Evolutionary conservation across 352 stramenopile genomes (phyloP).

Genomic region (Phytophthora lateralis): DNA sequence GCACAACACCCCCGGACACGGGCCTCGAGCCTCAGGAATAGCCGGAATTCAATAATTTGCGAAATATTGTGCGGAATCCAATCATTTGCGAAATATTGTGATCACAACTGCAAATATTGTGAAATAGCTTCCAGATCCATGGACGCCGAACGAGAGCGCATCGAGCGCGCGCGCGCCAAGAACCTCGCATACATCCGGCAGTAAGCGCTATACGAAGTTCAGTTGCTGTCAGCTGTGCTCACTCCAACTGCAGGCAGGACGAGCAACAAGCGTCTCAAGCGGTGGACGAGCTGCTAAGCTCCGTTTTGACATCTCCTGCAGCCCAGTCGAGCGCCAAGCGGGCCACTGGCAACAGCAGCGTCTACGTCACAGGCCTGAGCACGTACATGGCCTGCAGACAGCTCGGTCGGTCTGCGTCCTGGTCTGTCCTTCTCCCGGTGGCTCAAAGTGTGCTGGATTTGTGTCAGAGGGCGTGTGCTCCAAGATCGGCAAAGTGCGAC

Average conservation of each 20-base stretch:
- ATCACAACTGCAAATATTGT: slow-evolving; percentile 1
- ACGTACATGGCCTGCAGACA: slow-evolving; percentile 87
- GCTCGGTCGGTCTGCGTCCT: slow-evolving; percentile 47
- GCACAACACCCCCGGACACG: too few species aligned
- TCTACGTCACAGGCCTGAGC: slow-evolving; percentile 80
- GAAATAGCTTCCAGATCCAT: slow-evolving; percentile 21
- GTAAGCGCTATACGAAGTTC: slow-evolving; percentile 14
- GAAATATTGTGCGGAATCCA: neutral
- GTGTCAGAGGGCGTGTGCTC: slow-evolving; percentile 64
- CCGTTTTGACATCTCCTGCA: slow-evolving; percentile 23
- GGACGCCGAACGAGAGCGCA: slow-evolving; percentile 57
- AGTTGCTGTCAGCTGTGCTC: neutral
- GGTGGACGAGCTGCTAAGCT: slow-evolving; percentile 50
- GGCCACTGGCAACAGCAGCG: slow-evolving; percentile 62
- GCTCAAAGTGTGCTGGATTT: slow-evolving; percentile 1
- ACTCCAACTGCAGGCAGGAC: slow-evolving; percentile 46
- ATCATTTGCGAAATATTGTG: neutral
- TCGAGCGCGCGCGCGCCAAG: slow-evolving; percentile 64
- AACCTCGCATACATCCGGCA: slow-evolving; percentile 83
- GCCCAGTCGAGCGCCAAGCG: slow-evolving; percentile 6
- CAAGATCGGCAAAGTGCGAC: slow-evolving; percentile 81
- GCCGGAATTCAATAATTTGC: too few species aligned
- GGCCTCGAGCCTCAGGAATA: too few species aligned
- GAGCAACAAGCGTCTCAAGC: slow-evolving; percentile 45
- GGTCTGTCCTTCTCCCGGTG: too few species aligned